Evolutionary conservation across 1,284 basidiomycete genomes (phyloP).

Genomic region (Cryptococcus deneoformans): DNA sequence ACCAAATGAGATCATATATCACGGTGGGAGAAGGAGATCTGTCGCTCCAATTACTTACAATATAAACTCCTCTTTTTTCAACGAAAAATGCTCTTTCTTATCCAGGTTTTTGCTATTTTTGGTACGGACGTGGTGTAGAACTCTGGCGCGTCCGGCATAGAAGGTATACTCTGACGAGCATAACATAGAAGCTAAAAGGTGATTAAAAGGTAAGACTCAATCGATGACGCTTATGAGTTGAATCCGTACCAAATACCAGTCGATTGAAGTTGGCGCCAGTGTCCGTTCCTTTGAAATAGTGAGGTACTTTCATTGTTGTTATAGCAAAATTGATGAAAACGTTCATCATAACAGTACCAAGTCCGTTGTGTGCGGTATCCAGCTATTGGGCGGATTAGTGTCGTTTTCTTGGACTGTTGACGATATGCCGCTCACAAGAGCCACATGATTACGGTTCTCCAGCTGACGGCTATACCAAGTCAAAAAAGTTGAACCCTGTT

Average conservation of each 20-base stretch:
- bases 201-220: neutral
- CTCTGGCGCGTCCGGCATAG: constrained; percentile 38
- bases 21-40: neutral
- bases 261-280: constrained; percentile 13
- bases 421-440: constrained; percentile 29
- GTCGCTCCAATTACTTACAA: neutral
- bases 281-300: constrained; percentile 68
- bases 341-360: constrained; percentile 66
- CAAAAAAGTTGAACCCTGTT: constrained; percentile 33
- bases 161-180: constrained; percentile 37
- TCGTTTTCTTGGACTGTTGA: neutral
- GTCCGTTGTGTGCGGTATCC: constrained; percentile 69
- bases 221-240: constrained; percentile 18
- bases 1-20: neutral
- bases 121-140: constrained; percentile 22
- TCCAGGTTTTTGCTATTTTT: constrained; percentile 50
- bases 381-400: constrained; percentile 40
- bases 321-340: constrained; percentile 84
- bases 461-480: constrained; percentile 48
- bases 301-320: constrained; percentile 82
- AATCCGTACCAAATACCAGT: constrained; percentile 13
- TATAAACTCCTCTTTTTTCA: neutral
- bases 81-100: neutral
- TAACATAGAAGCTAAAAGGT: constrained; percentile 22
- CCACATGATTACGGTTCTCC: constrained; percentile 49